Percentiles rank a stretch among this genome's conserved stretches.
These are phyloP conservation scores for Abelmoschus esculentus DNA, from an alignment of 345 rosid genomes.

Conservation along the genomic window DNA sequence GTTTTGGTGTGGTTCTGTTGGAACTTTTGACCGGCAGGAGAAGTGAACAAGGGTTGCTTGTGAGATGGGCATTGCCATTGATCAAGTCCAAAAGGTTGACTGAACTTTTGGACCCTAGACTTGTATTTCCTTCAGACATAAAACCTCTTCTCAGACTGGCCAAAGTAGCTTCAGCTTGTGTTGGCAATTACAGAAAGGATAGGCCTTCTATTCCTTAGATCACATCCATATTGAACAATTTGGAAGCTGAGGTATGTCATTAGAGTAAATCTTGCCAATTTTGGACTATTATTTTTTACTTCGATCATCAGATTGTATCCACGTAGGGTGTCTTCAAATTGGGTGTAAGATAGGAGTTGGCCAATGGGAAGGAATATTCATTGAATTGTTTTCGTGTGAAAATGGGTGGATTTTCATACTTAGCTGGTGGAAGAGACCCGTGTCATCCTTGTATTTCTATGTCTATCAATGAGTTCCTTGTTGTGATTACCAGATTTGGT, in stretches of 20 bases:
- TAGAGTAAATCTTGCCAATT: neutral
- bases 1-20: conserved; percentile 71
- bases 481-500: neutral
- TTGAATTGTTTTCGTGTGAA: conserved; percentile 8
- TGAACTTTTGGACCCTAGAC: conserved; percentile 58
- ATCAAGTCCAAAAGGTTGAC: conserved; percentile 48
- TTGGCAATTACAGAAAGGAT: conserved; percentile 55
- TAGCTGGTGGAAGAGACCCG: conserved; percentile 7
- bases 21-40: conserved; percentile 77
- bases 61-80: conserved; percentile 74
- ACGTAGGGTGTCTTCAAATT: conserved; percentile 8
- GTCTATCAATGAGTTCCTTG: too few relatives aligned
- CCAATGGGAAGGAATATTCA: neutral
- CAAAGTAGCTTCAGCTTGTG: conserved; percentile 80
- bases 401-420: neutral
- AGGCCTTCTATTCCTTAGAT: conserved; percentile 58
- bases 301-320: neutral
- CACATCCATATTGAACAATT: conserved; percentile 53
- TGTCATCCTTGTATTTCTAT: neutral
- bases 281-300: neutral
- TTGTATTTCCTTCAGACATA: conserved; percentile 37
- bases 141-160: conserved; percentile 55
- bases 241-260: conserved; percentile 34
- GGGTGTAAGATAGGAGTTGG: neutral
- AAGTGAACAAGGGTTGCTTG: conserved; percentile 54